Evolutionary conservation across 108 stramenopile species (phyloP).

Genomic region (Skeletonema marinoi): DNA sequence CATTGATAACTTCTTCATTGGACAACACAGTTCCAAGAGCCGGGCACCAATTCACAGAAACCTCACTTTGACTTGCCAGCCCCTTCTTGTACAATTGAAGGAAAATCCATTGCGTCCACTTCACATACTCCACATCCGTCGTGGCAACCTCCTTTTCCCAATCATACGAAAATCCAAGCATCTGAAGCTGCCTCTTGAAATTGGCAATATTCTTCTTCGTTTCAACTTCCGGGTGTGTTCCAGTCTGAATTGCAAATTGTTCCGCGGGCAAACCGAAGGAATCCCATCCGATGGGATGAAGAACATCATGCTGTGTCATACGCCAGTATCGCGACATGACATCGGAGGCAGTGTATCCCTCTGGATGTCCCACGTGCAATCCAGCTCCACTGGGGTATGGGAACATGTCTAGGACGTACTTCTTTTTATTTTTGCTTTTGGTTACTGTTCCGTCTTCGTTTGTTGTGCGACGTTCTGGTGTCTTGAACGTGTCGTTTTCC

Average conservation of each 20-base stretch:
- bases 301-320: conserved; percentile 94
- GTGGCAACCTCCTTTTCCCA: conserved; percentile 98
- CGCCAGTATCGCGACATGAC: conserved; percentile 98
- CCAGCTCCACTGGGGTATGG: conserved; percentile 99
- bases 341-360: conserved; percentile 97
- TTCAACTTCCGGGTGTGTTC: conserved; percentile 93
- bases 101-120: conserved; percentile 99
- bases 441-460: conserved; percentile 23
- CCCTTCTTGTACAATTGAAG: conserved; percentile 89
- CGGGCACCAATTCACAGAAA: conserved; percentile 97
- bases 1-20: conserved; percentile 98
- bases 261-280: conserved; percentile 99
- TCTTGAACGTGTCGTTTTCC: conserved; percentile 81
- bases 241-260: conserved; percentile 98
- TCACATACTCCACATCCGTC: conserved; percentile 92
- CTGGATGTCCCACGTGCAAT: conserved; percentile 97
- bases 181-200: conserved; percentile 95
- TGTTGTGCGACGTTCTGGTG: conserved; percentile 57
- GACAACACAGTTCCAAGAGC: conserved; percentile 96
- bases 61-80: conserved; percentile 87
- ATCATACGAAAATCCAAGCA: conserved; percentile 96
- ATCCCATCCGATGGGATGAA: conserved; percentile 99
- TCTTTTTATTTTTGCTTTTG: conserved; percentile 75
- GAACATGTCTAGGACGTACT: conserved; percentile 99
- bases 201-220: conserved; percentile 94